phyloP scores from a whole-genome alignment of 345 rosid species.

The Citrus unshiu region DNA sequence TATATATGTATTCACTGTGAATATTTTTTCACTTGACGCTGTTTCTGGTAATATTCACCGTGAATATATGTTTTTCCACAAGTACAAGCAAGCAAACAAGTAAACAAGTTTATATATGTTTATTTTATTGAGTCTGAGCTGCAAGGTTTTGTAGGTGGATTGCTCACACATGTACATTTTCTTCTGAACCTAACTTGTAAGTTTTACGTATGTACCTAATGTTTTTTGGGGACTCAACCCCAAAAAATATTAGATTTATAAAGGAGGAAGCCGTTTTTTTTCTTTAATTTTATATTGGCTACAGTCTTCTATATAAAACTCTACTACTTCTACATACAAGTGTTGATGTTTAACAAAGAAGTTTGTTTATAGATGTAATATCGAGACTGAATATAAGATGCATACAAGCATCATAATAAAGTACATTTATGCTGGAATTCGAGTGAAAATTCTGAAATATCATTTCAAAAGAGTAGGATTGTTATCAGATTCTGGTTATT shows the following conservation, averaged over 20 bases:
- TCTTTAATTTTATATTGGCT: neutral
- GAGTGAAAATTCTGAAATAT: neutral
- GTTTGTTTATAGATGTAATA: neutral
- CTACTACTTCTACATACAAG: neutral
- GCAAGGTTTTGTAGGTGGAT: neutral
- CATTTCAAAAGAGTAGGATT: neutral
- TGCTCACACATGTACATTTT: neutral
- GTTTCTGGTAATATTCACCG: neutral
- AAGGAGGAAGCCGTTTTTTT: neutral
- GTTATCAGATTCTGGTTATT: neutral
- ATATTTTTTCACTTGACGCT: neutral
- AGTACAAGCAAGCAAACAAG: neutral
- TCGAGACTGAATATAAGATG: neutral
- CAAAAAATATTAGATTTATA: neutral
- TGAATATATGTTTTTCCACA: neutral
- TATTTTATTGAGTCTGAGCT: neutral
- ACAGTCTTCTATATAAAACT: neutral
- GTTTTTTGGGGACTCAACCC: neutral
- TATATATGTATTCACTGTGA: neutral
- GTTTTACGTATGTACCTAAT: neutral
- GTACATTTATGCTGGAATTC: neutral
- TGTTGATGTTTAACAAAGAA: neutral
- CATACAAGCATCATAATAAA: neutral
- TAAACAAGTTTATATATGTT: neutral
- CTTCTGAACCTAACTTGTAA: neutral